These are phyloP conservation scores for Gentiana macrophylla DNA, from an alignment of 257 asterid species.

Conservation along the genomic window DNA sequence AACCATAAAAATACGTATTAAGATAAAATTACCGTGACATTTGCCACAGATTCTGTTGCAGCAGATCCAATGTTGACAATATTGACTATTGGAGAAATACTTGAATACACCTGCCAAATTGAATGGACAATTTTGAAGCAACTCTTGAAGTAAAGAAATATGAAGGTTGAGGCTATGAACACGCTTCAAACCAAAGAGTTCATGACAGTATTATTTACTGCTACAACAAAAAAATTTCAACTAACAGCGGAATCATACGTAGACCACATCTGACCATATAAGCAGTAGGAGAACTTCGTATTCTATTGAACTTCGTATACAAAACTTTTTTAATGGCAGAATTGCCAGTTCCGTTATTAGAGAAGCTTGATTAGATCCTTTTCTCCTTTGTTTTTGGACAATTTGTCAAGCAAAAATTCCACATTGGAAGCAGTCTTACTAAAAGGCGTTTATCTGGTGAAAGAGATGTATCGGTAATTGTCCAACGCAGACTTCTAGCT, in stretches of 20 bases:
- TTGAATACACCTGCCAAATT: constrained; percentile 60
- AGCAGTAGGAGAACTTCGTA: no score
- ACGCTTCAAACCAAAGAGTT: no score
- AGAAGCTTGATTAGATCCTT: no score
- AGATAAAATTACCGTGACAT: constrained; percentile 57
- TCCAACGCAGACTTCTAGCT: constrained; percentile 86
- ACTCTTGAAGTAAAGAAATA: background rate
- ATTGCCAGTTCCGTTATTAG: no score
- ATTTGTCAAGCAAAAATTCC: no score
- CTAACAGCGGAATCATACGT: no score
- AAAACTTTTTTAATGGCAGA: no score
- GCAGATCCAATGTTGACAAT: constrained; percentile 84
- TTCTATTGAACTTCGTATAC: no score
- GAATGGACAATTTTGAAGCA: constrained; percentile 3
- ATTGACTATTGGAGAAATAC: constrained; percentile 79
- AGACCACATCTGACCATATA: no score
- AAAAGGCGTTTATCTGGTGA: constrained; percentile 86
- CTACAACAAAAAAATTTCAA: no score
- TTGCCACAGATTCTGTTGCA: constrained; percentile 62
- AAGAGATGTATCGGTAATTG: constrained; percentile 86
- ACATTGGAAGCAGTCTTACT: constrained; percentile 30
- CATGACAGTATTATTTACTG: no score
- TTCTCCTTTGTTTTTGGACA: no score
- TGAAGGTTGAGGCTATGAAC: background rate
- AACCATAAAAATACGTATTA: background rate